Evolutionary conservation across 2,329 filamentous ascomycete genomes (phyloP).

Genomic region (Zymoseptoria pseudotritici): DNA sequence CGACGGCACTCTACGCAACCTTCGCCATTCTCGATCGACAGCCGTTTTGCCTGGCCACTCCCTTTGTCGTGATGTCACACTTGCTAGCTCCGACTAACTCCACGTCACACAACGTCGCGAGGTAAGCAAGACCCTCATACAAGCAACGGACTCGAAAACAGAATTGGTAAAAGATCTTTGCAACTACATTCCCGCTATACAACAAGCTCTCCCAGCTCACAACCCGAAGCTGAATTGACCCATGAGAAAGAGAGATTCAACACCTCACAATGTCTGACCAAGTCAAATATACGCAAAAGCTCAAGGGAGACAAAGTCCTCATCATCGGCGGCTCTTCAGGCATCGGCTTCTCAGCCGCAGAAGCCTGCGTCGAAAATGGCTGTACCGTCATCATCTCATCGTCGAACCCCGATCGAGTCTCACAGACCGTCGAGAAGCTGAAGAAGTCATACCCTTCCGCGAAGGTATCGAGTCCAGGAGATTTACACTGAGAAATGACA

Average conservation of each 20-base stretch:
- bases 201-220: neutral
- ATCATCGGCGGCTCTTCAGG: constrained; percentile 57
- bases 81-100: neutral
- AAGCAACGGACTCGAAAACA: neutral
- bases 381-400: constrained; percentile 54
- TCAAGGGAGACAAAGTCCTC: constrained; percentile 44
- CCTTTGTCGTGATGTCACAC: neutral
- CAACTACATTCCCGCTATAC: neutral
- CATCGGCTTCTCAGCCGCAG: constrained; percentile 55
- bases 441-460: constrained; percentile 38
- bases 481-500: neutral
- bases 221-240: neutral
- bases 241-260: neutral
- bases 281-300: constrained; percentile 43
- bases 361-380: constrained; percentile 49
- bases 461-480: constrained; percentile 7
- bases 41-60: neutral
- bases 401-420: constrained; percentile 46
- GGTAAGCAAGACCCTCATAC: neutral
- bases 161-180: neutral
- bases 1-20: too few relatives aligned
- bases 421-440: constrained; percentile 41
- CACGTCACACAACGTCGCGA: neutral
- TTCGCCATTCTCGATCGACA: neutral
- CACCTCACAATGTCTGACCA: constrained; percentile 32